Conservation (phyloP, 1,284 basidiomycete species). For the Trichosporon sp. region DNA sequence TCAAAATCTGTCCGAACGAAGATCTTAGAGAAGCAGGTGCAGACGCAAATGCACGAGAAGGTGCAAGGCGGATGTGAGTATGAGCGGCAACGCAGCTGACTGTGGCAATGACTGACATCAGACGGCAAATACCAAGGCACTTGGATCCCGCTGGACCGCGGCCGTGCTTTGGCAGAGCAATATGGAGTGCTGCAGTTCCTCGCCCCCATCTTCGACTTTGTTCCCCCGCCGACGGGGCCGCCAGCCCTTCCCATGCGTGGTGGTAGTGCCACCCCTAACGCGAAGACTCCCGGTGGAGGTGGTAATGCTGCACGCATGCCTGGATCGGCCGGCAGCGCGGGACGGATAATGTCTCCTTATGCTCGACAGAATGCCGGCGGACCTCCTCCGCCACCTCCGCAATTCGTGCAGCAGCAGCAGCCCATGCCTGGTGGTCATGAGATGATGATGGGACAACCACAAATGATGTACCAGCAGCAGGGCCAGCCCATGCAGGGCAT, state of each 20-base stretch:
- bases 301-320: constrained; percentile 5
- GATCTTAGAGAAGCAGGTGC: constrained; percentile 96
- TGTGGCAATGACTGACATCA: constrained; percentile 10
- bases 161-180: constrained; percentile 80
- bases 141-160: constrained; percentile 91
- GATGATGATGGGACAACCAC: constrained; percentile 14
- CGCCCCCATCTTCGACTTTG: constrained; percentile 83
- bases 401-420: constrained; percentile 25
- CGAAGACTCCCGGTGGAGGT: constrained; percentile 8
- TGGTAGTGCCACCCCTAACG: constrained; percentile 19
- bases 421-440: constrained; percentile 6
- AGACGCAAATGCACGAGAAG: constrained; percentile 94
- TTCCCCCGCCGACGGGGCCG: constrained; percentile 54
- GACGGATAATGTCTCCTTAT: constrained; percentile 28
- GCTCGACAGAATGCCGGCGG: constrained; percentile 3
- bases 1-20: constrained; percentile 95
- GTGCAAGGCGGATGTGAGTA: constrained; percentile 82
- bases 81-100: neutral
- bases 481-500: constrained; percentile 16
- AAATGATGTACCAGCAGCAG: constrained; percentile 16
- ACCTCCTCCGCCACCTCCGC: constrained; percentile 23
- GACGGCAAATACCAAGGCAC: constrained; percentile 98
- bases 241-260: constrained; percentile 39
- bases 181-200: constrained; percentile 81
- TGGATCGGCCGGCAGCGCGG: constrained; percentile 7